These are phyloP conservation scores for Heimioporus sp. DNA, from an alignment of 768 basidiomycete species.

Conservation along the genomic window DNA sequence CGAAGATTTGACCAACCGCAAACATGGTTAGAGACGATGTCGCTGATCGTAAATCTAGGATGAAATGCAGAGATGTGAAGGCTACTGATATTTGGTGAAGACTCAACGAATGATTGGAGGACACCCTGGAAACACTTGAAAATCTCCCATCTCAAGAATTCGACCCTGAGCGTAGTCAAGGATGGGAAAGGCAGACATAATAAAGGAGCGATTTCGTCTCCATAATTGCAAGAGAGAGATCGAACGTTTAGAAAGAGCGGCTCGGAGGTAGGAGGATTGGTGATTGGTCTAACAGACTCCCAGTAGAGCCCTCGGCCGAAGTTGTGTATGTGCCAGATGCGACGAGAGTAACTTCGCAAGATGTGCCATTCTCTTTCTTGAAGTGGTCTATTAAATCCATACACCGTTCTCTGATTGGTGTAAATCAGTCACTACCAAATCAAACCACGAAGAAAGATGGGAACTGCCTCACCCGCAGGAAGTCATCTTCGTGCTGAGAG, in stretches of 20 bases:
- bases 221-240: neutral
- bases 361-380: conserved; percentile 1
- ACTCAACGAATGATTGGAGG: neutral
- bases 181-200: neutral
- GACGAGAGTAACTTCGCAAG: conserved; percentile 2
- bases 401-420: no score
- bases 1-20: conserved; percentile 5
- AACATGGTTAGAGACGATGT: neutral
- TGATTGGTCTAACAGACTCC: neutral
- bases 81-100: neutral
- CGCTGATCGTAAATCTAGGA: neutral
- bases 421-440: neutral
- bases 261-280: neutral
- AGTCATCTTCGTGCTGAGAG: no score
- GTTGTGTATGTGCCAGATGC: neutral
- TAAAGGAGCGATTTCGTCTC: neutral
- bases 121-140: neutral
- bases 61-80: neutral
- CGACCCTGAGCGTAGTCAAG: neutral
- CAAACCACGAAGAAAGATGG: neutral
- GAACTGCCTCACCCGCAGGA: neutral
- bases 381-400: neutral
- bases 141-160: neutral
- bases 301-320: neutral
- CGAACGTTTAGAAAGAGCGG: conserved; percentile 6